Base-by-base conservation (phyloP, 495 filamentous ascomycete genomes). In the Parathielavia appendiculata region DNA sequence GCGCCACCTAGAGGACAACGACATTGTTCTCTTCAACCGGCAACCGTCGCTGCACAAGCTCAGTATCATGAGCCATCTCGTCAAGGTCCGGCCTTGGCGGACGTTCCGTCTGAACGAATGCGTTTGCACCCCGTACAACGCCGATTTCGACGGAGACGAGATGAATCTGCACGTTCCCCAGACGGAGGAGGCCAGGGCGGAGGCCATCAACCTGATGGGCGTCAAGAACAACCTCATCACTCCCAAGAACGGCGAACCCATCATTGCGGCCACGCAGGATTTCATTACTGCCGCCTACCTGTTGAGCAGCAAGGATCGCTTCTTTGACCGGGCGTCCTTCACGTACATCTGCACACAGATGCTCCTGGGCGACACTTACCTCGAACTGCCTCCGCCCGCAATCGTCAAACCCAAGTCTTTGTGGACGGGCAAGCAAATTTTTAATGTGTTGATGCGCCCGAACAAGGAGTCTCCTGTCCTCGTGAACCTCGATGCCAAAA, bases 141-240 rank as follows among this genome's bases (percentile, higher is more conserved):
- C 93, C 59, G 93, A 99, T 86, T 99, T 99, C 69, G 93, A 99
- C 69, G 93, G 93, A 62, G 93, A 99, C 73, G 93, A 99, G 74
- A 99, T 99, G 93, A 99, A 99, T 69, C 83, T 99, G 72, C 93
- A 99, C 79, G 95, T 99, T 43, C 95, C 93, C 9, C 93, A 99
- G 70, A 89, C 88, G 17, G 92, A 99, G 65, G 95, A 99, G 73
- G 90, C 93, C 22, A 85, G 93, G 12, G 92, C 93, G 11, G 93
- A 98, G 68, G 93, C 93, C 0, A 93, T 95, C 71, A 89, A 91
- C 67, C 73, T 98, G 43, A 98, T 98, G 95, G 95, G 95, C 48
- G 93, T 98, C 3, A 96, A 97, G 73, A 84, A 97, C 75, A 98
- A 98, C 68, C 72, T 98, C 47, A 87, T 85, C 13, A 98, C 93